Evolutionary conservation across 805 yeast genomes (phyloP).

Genomic region (Wickerhamomyces queroliae): DNA sequence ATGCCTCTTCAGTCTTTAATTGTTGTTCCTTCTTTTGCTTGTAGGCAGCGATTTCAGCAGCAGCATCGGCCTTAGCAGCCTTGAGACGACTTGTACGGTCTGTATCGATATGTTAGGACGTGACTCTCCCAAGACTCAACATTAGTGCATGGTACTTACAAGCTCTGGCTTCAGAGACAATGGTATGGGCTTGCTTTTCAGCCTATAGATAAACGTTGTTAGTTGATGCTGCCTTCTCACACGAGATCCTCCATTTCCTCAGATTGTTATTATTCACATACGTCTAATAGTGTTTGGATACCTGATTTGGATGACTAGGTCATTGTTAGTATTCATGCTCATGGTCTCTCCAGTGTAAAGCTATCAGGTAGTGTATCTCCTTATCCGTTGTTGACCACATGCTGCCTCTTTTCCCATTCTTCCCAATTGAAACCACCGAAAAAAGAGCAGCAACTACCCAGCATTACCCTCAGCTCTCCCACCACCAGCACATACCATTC

Average conservation of each 20-base stretch:
- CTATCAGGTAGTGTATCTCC: too few relatives aligned
- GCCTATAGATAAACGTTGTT: slow-evolving; percentile 41
- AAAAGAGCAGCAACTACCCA: too few relatives aligned
- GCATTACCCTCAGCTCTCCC: too few relatives aligned
- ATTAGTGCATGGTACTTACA: slow-evolving; percentile 38
- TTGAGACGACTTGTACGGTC: slow-evolving; percentile 83
- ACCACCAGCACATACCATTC: too few relatives aligned
- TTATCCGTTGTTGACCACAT: too few relatives aligned
- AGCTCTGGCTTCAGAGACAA: slow-evolving; percentile 88
- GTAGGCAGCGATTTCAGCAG: slow-evolving; percentile 81
- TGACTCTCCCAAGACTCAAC: neutral
- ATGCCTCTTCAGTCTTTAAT: slow-evolving; percentile 63
- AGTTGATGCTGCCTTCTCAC: too few relatives aligned
- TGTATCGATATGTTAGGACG: slow-evolving; percentile 10
- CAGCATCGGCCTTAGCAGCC: slow-evolving; percentile 93
- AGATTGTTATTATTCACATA: too few relatives aligned
- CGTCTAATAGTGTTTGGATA: slow-evolving; percentile 10
- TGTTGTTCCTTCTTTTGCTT: slow-evolving; percentile 80
- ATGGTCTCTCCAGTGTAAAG: too few relatives aligned
- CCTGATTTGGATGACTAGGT: slow-evolving; percentile 18
- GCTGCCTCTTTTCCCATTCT: too few relatives aligned
- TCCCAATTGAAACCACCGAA: too few relatives aligned
- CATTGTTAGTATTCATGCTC: neutral
- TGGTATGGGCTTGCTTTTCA: slow-evolving; percentile 95
- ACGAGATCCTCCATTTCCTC: too few relatives aligned